Conservation (phyloP, 352 stramenopile species). For the Aphanomyces astaci region DNA sequence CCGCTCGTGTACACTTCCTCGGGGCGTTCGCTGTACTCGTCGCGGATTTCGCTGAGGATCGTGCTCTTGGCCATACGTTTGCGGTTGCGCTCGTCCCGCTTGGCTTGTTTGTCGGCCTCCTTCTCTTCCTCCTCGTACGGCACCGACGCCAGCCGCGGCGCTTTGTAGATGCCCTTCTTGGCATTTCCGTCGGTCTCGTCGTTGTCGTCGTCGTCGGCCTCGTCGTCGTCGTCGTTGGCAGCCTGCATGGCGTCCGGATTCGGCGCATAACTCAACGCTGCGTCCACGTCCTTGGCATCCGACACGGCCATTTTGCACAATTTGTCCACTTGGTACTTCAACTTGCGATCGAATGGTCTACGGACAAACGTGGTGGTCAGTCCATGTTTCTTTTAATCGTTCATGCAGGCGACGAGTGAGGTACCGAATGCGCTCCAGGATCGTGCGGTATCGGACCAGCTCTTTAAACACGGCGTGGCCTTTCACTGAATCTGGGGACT, state of each 20-base stretch:
- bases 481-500: constrained; percentile 57
- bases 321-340: constrained; percentile 88
- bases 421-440: constrained; percentile 75
- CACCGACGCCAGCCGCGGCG: constrained; percentile 63
- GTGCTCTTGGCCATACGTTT: constrained; percentile 71
- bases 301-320: constrained; percentile 82
- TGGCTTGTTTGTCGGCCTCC: constrained; percentile 67
- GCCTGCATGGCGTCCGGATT: constrained; percentile 64
- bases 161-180: constrained; percentile 71
- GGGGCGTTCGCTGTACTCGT: constrained; percentile 79
- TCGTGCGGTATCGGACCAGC: constrained; percentile 71
- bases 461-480: constrained; percentile 80
- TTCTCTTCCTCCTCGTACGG: constrained; percentile 82
- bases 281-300: constrained; percentile 58
- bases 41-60: constrained; percentile 72
- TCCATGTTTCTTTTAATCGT: too few species aligned
- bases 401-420: not conserved
- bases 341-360: constrained; percentile 76
- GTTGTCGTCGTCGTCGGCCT: constrained; percentile 32
- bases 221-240: constrained; percentile 31
- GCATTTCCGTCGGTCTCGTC: constrained; percentile 17
- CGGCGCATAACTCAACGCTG: constrained; percentile 70
- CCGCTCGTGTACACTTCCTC: constrained; percentile 59
- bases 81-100: constrained; percentile 47
- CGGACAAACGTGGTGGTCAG: too few species aligned